A percentile compares a stretch with the other conserved stretches of the same genome.
Evolutionary conservation across 2,329 filamentous ascomycete genomes (phyloP).

Genomic region (Colletotrichum somersetense): DNA sequence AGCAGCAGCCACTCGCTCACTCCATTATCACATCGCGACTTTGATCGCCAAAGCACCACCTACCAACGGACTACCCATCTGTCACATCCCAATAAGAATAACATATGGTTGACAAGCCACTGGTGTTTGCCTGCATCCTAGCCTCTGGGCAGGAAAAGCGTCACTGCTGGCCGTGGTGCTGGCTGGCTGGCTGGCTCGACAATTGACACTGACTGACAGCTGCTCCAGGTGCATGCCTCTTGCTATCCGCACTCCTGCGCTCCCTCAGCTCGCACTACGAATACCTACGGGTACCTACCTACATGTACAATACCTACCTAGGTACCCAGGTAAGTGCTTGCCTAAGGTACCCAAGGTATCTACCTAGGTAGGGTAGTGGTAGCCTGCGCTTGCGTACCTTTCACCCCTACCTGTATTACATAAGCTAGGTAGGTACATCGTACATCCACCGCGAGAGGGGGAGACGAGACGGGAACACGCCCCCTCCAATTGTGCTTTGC

Average conservation of each 20-base stretch:
- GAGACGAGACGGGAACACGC: conserved; percentile 13
- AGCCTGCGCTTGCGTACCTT: conserved; percentile 31
- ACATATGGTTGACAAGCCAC: background rate
- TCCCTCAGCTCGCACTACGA: background rate
- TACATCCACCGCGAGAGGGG: background rate
- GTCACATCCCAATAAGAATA: background rate
- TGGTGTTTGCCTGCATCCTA: conserved; percentile 5
- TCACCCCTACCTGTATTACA: background rate
- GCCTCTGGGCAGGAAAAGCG: background rate
- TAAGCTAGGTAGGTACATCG: background rate
- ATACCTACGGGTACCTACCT: too few species aligned
- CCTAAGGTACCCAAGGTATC: too few species aligned
- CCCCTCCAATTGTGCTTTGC: conserved; percentile 32
- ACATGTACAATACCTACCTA: background rate
- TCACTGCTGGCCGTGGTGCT: background rate
- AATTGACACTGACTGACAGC: conserved; percentile 20
- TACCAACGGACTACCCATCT: too few species aligned
- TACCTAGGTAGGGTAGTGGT: background rate
- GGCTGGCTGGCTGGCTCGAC: too few species aligned
- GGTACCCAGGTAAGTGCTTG: too few species aligned
- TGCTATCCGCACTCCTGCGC: conserved; percentile 35
- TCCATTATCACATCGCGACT: conserved; percentile 1
- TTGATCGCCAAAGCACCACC: background rate
- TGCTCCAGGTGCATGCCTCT: conserved; percentile 7
- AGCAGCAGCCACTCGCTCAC: too few species aligned